A percentile compares a stretch with the other conserved stretches of the same genome.
phyloP scores from a whole-genome alignment of 208 protist genomes.

The Trypanosoma platydactyli region DNA sequence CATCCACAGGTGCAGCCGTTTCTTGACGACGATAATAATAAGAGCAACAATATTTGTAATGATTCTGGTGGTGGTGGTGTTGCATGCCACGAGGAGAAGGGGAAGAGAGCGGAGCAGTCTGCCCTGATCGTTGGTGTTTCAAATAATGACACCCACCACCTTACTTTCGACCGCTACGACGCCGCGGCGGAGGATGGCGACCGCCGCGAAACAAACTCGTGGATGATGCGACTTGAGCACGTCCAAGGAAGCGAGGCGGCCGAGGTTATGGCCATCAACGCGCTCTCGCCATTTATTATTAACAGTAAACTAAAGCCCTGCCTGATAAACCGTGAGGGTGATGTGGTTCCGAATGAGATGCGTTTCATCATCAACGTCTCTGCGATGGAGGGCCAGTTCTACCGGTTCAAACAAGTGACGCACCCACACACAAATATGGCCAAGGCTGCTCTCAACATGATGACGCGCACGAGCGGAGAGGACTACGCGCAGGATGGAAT shows the following conservation, averaged over 20 bases:
- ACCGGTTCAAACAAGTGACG: slow-evolving; percentile 90
- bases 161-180: slow-evolving; percentile 90
- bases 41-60: background rate
- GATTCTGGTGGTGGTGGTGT: slow-evolving; percentile 1
- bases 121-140: background rate
- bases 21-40: slow-evolving; percentile 21
- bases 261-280: slow-evolving; percentile 97
- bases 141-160: background rate
- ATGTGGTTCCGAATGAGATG: slow-evolving; percentile 51
- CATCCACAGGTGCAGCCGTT: slow-evolving; percentile 54
- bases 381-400: slow-evolving; percentile 97
- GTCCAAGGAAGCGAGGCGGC: slow-evolving; percentile 92
- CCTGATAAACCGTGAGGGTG: slow-evolving; percentile 66
- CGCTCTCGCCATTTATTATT: slow-evolving; percentile 95
- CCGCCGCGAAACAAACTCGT: slow-evolving; percentile 86
- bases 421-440: slow-evolving; percentile 99
- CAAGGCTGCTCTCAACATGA: slow-evolving; percentile 99
- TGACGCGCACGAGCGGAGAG: slow-evolving; percentile 94
- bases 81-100: background rate
- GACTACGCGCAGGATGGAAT: slow-evolving; percentile 92
- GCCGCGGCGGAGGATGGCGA: slow-evolving; percentile 87
- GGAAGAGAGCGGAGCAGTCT: background rate
- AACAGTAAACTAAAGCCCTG: slow-evolving; percentile 91
- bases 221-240: slow-evolving; percentile 89
- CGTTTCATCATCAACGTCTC: slow-evolving; percentile 98